Percentiles rank a stretch among this genome's conserved stretches.
Conservation (phyloP, 768 basidiomycete genomes). For the Gloeophyllum trabeum region DNA sequence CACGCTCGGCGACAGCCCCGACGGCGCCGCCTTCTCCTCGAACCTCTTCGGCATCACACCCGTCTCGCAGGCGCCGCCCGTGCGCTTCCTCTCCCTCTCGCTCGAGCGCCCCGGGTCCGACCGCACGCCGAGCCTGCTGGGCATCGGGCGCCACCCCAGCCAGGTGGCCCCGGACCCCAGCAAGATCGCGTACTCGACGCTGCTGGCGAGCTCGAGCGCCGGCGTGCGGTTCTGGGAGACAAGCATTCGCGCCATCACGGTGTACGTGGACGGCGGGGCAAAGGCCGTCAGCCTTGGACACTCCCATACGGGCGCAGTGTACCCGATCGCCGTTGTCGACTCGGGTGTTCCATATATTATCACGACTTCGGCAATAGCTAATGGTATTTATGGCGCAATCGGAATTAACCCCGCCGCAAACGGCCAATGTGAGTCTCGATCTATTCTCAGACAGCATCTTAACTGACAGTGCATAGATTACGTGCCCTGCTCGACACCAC, state of each 20-base stretch:
- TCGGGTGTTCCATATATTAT: constrained; percentile 61
- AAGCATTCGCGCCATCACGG: constrained; percentile 42
- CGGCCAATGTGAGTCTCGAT: constrained; percentile 44
- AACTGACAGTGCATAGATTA: constrained; percentile 42
- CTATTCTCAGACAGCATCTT: constrained; percentile 7
- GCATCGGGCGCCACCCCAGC: constrained; percentile 59
- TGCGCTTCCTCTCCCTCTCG: constrained; percentile 56
- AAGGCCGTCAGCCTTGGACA: constrained; percentile 28
- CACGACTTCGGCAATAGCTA: constrained; percentile 46
- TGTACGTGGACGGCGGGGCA: constrained; percentile 38
- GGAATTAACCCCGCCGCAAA: constrained; percentile 47
- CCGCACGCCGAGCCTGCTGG: constrained; percentile 45
- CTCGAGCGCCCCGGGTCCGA: constrained; percentile 58
- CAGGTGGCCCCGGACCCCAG: constrained; percentile 40
- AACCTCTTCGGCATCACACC: constrained; percentile 67
- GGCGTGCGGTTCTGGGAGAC: constrained; percentile 58
- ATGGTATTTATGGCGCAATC: constrained; percentile 70
- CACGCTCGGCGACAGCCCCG: constrained; percentile 33
- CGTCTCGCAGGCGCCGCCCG: constrained; percentile 33
- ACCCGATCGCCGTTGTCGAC: constrained; percentile 62
- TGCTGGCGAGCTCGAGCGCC: constrained; percentile 23
- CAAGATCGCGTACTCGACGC: constrained; percentile 33
- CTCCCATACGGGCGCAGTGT: constrained; percentile 25
- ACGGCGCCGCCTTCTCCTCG: constrained; percentile 57
- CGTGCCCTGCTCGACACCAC: constrained; percentile 56